Evolutionary conservation across 352 stramenopile genomes (phyloP), one percentile per base, ranked within the genome.

Genomic region (Phytophthora idaei): DNA sequence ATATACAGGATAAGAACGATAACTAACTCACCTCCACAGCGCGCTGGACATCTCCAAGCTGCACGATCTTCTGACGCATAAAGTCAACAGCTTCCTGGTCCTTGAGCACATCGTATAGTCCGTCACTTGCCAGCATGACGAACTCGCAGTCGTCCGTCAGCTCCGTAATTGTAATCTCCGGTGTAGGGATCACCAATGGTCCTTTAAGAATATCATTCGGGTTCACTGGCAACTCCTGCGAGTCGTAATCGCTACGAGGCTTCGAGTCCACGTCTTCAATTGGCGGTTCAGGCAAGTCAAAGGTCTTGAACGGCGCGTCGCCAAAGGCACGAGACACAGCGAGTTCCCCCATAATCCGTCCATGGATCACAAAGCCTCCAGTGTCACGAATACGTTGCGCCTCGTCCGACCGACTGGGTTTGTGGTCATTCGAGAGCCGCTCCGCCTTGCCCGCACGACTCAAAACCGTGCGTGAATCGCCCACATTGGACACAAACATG

Each of bases 291-390:
- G 76, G 63, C 2, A 89, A 52, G 27, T 95, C 87, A 62, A 93
- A 93, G 42, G 90, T 96, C 80, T 99, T 99, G 76, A 99, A 99
- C 28, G 97, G 97, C 61, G 93, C 95, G 73, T 99, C 97, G 9
- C 87, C 87, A 57, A 95, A 95, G 1, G 87, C 87, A 14, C 87
- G 74, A 8, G 87, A 94, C 44, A 95, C 87, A 0, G 87, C 87
- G 5, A 95, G 71, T 63, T 95, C 85, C 28, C 87, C 87, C 96
- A 99, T 99, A 50, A 99, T 97, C 50, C 97, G 90, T 34, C 87
- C 87, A 42, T 95, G 85, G 48, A 95, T 94, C 27, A 95, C 87
- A 79, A 95, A 94, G 1, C 85, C 92, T 1, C 96, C 96, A 5
- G 95, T 97, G n/a, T 98, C 93, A 46, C 95, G 81, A 80, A 97